A percentile compares a stretch with the other conserved stretches of the same genome.
Conservation (phyloP, 1,284 basidiomycete genomes). For the Malassezia arunalokei region DNA sequence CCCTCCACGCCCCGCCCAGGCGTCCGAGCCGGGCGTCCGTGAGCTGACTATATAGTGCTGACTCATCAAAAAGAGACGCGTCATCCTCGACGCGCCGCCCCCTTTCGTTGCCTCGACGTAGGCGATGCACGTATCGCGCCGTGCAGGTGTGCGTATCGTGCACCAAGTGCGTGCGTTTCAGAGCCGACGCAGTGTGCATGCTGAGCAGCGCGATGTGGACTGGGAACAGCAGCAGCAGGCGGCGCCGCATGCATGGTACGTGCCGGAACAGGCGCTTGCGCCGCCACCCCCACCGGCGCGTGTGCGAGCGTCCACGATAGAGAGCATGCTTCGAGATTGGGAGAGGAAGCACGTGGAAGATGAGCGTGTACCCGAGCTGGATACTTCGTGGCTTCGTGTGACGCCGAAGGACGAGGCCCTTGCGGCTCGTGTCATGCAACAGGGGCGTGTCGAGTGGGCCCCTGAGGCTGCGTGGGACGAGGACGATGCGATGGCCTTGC, state of each 20-base stretch:
- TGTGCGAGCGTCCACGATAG: not conserved
- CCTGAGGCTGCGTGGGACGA: not conserved
- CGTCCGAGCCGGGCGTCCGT: not conserved
- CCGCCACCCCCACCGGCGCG: not conserved
- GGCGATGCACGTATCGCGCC: not conserved
- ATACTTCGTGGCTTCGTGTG: no score
- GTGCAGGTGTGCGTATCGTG: not conserved
- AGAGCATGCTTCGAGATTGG: not conserved
- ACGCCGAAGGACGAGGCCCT: no score
- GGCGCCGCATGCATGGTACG: not conserved
- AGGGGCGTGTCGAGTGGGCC: not conserved
- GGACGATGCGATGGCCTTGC: not conserved
- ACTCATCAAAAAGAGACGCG: no score
- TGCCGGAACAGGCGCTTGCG: not conserved
- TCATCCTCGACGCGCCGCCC: no score
- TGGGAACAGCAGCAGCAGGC: not conserved
- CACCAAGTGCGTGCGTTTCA: constrained; percentile 2
- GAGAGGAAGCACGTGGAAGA: not conserved
- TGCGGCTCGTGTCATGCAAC: not conserved
- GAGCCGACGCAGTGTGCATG: not conserved
- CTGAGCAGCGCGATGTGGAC: constrained; percentile 10
- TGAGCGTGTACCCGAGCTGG: not conserved
- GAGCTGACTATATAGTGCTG: not conserved
- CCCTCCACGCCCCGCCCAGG: not conserved
- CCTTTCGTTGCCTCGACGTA: no score